These are phyloP conservation scores for Mycena epipterygia DNA, from an alignment of 768 basidiomycete genomes.

Conservation along the genomic window DNA sequence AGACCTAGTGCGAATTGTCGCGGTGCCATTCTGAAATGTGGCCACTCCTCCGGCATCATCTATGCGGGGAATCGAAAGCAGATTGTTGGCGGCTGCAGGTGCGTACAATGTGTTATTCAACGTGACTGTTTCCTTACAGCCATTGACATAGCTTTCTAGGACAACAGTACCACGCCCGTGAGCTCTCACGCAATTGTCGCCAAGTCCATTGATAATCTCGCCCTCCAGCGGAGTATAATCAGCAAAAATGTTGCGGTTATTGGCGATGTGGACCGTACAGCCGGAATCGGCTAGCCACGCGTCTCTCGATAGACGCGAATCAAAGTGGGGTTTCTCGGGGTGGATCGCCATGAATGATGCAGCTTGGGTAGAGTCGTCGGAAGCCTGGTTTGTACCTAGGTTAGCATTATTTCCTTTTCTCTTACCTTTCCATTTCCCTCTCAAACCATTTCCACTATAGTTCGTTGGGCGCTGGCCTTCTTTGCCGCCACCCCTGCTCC, in stretches of 20 bases:
- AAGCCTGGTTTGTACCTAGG: background rate
- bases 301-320: background rate
- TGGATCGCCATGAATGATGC: slow-evolving; percentile 1
- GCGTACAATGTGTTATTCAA: slow-evolving; percentile 22
- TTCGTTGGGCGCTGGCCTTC: slow-evolving; percentile 5
- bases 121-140: background rate
- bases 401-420: slow-evolving; percentile 1
- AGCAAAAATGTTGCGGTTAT: background rate
- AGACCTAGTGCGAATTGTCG: background rate
- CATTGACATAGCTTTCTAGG: slow-evolving; percentile 2
- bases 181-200: background rate
- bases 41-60: slow-evolving; percentile 14
- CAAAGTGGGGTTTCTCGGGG: slow-evolving; percentile 7
- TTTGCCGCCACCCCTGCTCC: slow-evolving; percentile 17
- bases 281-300: slow-evolving; percentile 8
- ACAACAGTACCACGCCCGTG: slow-evolving; percentile 4
- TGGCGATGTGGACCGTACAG: slow-evolving; percentile 4
- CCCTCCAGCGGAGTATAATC: slow-evolving; percentile 1
- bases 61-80: slow-evolving; percentile 5
- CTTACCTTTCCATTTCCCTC: slow-evolving; percentile 12
- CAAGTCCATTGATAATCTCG: slow-evolving; percentile 11
- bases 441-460: background rate
- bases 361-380: background rate
- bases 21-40: slow-evolving; percentile 1
- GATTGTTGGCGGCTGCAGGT: slow-evolving; percentile 4